Evolutionary conservation across 2,329 filamentous ascomycete genomes (phyloP).

Genomic region (Cordyceps cateniannulata): DNA sequence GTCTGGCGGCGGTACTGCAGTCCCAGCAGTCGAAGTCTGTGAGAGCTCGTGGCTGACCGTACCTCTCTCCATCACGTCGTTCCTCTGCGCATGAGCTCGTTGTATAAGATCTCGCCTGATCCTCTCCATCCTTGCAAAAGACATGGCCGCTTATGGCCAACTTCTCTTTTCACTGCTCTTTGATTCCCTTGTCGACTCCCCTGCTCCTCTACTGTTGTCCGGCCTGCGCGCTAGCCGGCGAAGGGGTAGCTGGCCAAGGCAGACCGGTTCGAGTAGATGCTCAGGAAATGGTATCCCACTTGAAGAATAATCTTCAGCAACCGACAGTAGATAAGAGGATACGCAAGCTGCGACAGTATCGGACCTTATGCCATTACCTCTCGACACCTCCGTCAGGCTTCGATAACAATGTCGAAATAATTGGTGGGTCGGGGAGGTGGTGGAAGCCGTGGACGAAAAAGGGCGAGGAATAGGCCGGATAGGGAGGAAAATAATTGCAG

Average conservation of each 20-base stretch:
- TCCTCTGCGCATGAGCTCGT: not conserved
- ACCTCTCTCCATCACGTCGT: not conserved
- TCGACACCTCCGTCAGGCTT: not conserved
- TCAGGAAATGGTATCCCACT: not conserved
- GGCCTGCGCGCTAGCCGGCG: not conserved
- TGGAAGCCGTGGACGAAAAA: not conserved
- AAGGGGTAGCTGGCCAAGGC: not conserved
- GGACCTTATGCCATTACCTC: not conserved
- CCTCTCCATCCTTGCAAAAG: not conserved
- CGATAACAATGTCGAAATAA: not conserved
- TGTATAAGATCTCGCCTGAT: slow-evolving; percentile 5
- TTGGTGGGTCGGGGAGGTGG: not conserved
- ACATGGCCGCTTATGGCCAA: not conserved
- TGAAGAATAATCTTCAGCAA: not conserved
- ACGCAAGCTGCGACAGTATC: too few species aligned
- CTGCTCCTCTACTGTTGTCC: not conserved
- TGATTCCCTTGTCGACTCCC: not conserved
- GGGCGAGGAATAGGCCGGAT: not conserved
- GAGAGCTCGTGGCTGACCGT: not conserved
- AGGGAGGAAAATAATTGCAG: not conserved
- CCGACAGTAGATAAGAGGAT: not conserved
- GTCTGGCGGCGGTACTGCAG: too few species aligned
- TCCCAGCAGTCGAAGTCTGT: not conserved
- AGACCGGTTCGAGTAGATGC: not conserved
- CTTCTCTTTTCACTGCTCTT: too few species aligned